Conservation (phyloP, 768 basidiomycete species). For the Auricularia cornea region DNA sequence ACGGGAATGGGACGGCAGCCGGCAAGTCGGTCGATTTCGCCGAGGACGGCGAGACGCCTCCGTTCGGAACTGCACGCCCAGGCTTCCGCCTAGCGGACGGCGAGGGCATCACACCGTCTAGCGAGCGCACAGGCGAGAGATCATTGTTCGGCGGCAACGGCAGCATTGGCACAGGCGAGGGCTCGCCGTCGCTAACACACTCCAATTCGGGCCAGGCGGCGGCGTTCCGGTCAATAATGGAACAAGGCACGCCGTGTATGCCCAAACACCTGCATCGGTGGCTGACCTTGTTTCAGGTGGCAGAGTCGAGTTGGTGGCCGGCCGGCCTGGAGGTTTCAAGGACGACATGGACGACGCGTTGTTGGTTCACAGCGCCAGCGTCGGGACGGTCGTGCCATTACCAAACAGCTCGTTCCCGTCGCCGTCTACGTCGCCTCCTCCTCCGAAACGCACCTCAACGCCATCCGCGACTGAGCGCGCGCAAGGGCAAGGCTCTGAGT, state of each 20-base stretch:
- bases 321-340: not conserved
- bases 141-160: not conserved
- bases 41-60: too few relatives aligned
- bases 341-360: not conserved
- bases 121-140: not conserved
- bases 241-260: not conserved
- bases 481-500: not conserved
- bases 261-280: too few relatives aligned
- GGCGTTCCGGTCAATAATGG: not conserved
- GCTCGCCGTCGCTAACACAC: not conserved
- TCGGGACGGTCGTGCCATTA: not conserved
- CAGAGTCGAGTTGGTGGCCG: not conserved
- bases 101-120: not conserved
- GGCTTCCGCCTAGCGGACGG: not conserved
- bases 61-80: not conserved
- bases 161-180: not conserved
- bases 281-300: not conserved
- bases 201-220: not conserved
- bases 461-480: not conserved
- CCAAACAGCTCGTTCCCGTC: not conserved
- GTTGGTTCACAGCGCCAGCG: not conserved
- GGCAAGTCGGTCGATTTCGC: not conserved
- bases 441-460: not conserved
- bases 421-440: not conserved
- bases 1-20: not conserved